Evolutionary conservation across 805 yeast species (phyloP), one percentile per base, ranked within the genome.

Genomic region (Pichia cephalocereana): DNA sequence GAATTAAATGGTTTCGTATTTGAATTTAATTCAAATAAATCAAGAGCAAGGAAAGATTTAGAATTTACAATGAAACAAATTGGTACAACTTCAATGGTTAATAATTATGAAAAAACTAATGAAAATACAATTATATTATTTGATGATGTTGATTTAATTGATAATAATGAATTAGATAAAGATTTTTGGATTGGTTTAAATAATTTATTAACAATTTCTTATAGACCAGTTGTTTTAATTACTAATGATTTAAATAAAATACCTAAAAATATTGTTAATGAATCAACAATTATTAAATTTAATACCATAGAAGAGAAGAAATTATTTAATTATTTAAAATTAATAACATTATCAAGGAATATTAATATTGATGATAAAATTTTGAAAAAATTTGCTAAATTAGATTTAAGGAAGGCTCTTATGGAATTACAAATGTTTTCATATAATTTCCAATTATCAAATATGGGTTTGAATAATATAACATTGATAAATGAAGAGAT

Each of bases 131-230:
- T 88, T 7, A 81, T 93, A 5, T 64, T 93, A 34, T 71, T 91
- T 49, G 96, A 90, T 56, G 96, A 91, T 57, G 90, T 86, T 39
- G 96, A 91, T 60, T 70, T 86, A 11, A 62, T 90, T 18, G 87
- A 83, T 57, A 87, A 79, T 46, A 79, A 75, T 39, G 79, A 76
- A 32, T 19, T 32, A 5, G 98, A 93, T 57, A 78, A 76, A 48
- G 79, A 80, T 2, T 90, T 91, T 59, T 93, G 97, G 96, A 59
- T 71, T 1, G 79, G 83, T 2, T 71, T 88, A 3, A 76, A 75
- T 42, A 82, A 78, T 44, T 70, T 86, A 14, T 63, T 88, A 38
- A 70, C 56, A 4, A 63, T 57, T 42, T 63, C 69, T 2, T 61
- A 63, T 44, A 52, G 69, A n/a, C 69, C 70, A 1, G 61, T 66